Percentiles rank a stretch among this genome's conserved stretches.
Evolutionary conservation across 2,329 filamentous ascomycete genomes (phyloP).

Genomic region (Diaporthe australafricana): DNA sequence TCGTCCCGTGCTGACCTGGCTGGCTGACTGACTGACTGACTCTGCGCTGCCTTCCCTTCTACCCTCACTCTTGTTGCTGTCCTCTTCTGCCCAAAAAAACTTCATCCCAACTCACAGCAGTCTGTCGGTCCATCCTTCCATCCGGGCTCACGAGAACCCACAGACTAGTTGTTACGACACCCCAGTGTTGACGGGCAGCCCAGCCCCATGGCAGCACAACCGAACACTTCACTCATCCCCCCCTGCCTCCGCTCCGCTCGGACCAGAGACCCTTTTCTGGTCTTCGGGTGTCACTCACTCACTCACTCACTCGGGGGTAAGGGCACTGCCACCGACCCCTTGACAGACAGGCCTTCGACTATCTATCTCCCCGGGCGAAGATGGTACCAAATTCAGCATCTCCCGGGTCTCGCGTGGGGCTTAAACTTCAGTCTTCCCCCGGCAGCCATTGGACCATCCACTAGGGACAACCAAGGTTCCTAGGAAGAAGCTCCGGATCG

Average conservation of each 20-base stretch:
- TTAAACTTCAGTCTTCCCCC: background rate
- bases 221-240: background rate
- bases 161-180: background rate
- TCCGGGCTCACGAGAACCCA: conserved; percentile 1
- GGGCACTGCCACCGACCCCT: conserved; percentile 1
- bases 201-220: background rate
- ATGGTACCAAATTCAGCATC: conserved; percentile 20
- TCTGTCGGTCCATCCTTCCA: background rate
- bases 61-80: background rate
- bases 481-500: background rate
- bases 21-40: background rate
- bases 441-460: background rate
- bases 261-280: conserved; percentile 16
- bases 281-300: background rate
- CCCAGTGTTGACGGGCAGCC: background rate
- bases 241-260: conserved; percentile 27
- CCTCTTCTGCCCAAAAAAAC: background rate
- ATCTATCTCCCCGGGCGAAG: conserved; percentile 4
- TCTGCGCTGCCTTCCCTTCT: conserved; percentile 5
- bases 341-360: conserved; percentile 1
- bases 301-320: background rate
- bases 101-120: background rate
- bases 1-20: conserved; percentile 15
- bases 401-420: conserved; percentile 17
- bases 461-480: background rate